Base-by-base conservation (phyloP, 1,284 basidiomycete genomes). In the Leccinum ponderosum region DNA sequence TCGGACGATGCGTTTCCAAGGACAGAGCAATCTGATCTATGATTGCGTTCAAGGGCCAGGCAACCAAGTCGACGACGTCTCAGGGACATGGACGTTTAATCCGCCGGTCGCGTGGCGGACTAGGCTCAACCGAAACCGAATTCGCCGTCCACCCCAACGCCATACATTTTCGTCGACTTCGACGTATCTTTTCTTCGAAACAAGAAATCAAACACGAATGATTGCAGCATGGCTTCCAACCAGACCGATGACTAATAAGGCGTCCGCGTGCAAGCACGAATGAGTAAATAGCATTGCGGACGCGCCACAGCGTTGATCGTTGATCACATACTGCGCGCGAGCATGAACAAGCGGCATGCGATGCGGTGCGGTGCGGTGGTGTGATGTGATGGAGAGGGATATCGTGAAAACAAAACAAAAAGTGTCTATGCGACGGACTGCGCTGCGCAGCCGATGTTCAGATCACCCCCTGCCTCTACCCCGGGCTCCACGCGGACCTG, bases 391-490 rank as follows among this genome's bases (percentile, higher is more conserved):
- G 25, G 56, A 58, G 54, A 33, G 20, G 61, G 67, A 69, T 64
- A 62, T 71, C 60, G 56, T 57, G 27, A 12, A 31, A 27, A 27
- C 8, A 44, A 22, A 9, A 5, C 8, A 52, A 9, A 52, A 1
- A 22, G 22, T 44, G 17, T 17, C 15, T 48, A 25, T 22, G 20
- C 29, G 39, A 53, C 12, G 53, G 53, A 42, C 57, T 51, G 55
- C 15, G 14, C 39, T 33, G 52, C 11, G 31, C 53, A 51, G 22
- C 14, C 2, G 50, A 51, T 27, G 25, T 27, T 48, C 6, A 33
- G 31, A 22, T 68, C 64, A 73, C 11, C 74, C 75, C 62, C 75
- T 74, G 14, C 73, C 74, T 37, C 72, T 72, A 11, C 75, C 74
- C 60, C 74, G 63, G 4, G 70, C 12, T 3, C 72, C 75, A 53